These are phyloP conservation scores for Aspergillus sojae DNA, from an alignment of 2,329 filamentous ascomycete species.

Conservation along the genomic window DNA sequence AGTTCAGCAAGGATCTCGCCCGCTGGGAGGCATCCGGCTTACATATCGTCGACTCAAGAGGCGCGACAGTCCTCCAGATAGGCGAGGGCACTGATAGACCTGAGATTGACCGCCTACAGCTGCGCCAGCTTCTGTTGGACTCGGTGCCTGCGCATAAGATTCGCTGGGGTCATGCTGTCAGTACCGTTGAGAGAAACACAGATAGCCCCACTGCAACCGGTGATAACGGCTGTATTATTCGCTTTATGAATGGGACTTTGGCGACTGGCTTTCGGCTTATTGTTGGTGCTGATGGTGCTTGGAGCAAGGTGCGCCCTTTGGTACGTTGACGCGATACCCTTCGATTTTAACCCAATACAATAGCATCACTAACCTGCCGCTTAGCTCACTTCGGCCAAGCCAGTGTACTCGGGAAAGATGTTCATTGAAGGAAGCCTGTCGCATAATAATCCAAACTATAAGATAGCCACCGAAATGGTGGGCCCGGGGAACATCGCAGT, in stretches of 20 bases:
- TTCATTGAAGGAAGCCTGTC: slow-evolving; percentile 32
- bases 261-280: slow-evolving; percentile 47
- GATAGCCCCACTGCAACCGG: not conserved
- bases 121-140: slow-evolving; percentile 41
- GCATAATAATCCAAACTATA: slow-evolving; percentile 31
- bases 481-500: slow-evolving; percentile 2
- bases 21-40: slow-evolving; percentile 20
- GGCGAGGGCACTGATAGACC: slow-evolving; percentile 36
- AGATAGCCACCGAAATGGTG: slow-evolving; percentile 22
- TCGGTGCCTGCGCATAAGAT: slow-evolving; percentile 37
- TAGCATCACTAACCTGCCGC: not conserved
- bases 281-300: slow-evolving; percentile 53
- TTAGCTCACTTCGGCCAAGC: slow-evolving; percentile 37
- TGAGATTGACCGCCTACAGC: slow-evolving; percentile 45
- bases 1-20: slow-evolving; percentile 21
- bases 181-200: not conserved
- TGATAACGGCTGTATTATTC: slow-evolving; percentile 15
- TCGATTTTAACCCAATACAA: not conserved
- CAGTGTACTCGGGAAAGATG: slow-evolving; percentile 37
- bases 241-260: slow-evolving; percentile 31
- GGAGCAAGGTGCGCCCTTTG: slow-evolving; percentile 42
- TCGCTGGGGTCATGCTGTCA: slow-evolving; percentile 30
- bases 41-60: not conserved
- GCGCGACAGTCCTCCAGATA: not conserved
- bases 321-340: slow-evolving; percentile 21